A percentile compares a stretch with the other conserved stretches of the same genome.
phyloP scores from a whole-genome alignment of 371 early-diverging fungal species.

The Saksenaea vasiformis region DNA sequence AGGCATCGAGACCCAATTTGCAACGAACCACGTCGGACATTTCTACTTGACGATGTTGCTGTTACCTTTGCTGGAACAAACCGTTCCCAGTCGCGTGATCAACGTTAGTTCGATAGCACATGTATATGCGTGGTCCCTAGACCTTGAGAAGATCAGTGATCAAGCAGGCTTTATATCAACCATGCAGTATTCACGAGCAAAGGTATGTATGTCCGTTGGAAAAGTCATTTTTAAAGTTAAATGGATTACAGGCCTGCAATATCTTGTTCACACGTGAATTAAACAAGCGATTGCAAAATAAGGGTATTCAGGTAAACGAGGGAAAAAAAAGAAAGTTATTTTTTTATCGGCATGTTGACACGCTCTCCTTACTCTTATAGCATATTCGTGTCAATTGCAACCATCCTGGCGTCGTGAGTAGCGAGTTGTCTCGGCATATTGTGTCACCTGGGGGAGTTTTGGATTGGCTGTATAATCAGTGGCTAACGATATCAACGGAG shows the following conservation, averaged over 20 bases:
- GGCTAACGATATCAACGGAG: slow-evolving; percentile 26
- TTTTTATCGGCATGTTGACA: not conserved
- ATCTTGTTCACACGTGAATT: slow-evolving; percentile 49
- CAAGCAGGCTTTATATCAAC: slow-evolving; percentile 26
- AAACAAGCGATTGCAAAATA: slow-evolving; percentile 32
- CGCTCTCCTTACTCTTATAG: slow-evolving; percentile 14
- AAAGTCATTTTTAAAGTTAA: slow-evolving; percentile 42
- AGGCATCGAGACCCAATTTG: slow-evolving; percentile 38
- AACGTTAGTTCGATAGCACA: slow-evolving; percentile 46
- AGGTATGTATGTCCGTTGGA: slow-evolving; percentile 23
- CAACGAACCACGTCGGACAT: slow-evolving; percentile 78
- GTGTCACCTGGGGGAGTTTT: not conserved
- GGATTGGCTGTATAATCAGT: not conserved
- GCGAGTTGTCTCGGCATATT: slow-evolving; percentile 50
- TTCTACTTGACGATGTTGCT: slow-evolving; percentile 68
- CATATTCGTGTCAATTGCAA: slow-evolving; percentile 60
- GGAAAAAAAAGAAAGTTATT: not conserved
- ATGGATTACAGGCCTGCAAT: slow-evolving; percentile 25
- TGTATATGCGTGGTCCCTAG: slow-evolving; percentile 7
- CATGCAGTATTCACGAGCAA: slow-evolving; percentile 23
- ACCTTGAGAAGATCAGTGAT: slow-evolving; percentile 45
- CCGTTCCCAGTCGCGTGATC: slow-evolving; percentile 59
- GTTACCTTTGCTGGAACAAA: slow-evolving; percentile 59
- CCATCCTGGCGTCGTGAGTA: slow-evolving; percentile 72
- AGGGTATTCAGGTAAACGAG: slow-evolving; percentile 23